A percentile compares a stretch with the other conserved stretches of the same genome.
Conservation (phyloP, 495 filamentous ascomycete genomes). For the Penicillium alfredii region DNA sequence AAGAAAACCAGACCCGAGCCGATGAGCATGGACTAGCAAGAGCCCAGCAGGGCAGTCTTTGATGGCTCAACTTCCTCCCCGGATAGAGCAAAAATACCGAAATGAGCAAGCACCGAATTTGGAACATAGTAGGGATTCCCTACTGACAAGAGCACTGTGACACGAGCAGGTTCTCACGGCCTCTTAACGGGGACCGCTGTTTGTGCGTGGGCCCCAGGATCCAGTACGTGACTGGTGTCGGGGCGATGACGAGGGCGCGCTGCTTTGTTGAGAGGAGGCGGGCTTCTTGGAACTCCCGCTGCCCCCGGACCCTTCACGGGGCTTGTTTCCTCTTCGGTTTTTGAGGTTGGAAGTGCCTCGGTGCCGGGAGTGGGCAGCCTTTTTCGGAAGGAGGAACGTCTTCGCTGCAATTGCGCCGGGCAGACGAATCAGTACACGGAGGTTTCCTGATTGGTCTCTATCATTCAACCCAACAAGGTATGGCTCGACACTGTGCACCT, state of each 20-base stretch:
- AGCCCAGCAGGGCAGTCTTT: too few relatives aligned
- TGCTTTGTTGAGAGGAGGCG: slow-evolving; percentile 21
- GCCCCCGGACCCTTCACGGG: slow-evolving; percentile 25
- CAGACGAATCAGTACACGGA: slow-evolving; percentile 28
- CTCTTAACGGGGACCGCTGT: slow-evolving; percentile 19
- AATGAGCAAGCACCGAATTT: too few relatives aligned
- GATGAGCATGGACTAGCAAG: too few relatives aligned
- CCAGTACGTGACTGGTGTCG: slow-evolving; percentile 28
- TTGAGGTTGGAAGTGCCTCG: slow-evolving; percentile 28
- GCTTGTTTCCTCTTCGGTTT: slow-evolving; percentile 31
- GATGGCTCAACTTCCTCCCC: too few relatives aligned
- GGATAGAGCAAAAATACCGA: too few relatives aligned
- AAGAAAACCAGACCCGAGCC: too few relatives aligned
- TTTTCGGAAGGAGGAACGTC: slow-evolving; percentile 27
- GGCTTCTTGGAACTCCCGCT: slow-evolving; percentile 21
- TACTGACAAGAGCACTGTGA: too few relatives aligned
- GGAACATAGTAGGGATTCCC: too few relatives aligned
- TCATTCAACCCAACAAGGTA: slow-evolving; percentile 31
- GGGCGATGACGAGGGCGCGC: slow-evolving; percentile 19
- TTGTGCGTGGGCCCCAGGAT: slow-evolving; percentile 28
- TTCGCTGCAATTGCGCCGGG: slow-evolving; percentile 32
- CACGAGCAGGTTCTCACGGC: too few relatives aligned
- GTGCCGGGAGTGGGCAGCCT: slow-evolving; percentile 20
- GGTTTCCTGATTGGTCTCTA: slow-evolving; percentile 31
- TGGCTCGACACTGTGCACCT: slow-evolving; percentile 36